phyloP scores from a whole-genome alignment of 2,329 filamentous ascomycete species.

The Triangularia setosa region DNA sequence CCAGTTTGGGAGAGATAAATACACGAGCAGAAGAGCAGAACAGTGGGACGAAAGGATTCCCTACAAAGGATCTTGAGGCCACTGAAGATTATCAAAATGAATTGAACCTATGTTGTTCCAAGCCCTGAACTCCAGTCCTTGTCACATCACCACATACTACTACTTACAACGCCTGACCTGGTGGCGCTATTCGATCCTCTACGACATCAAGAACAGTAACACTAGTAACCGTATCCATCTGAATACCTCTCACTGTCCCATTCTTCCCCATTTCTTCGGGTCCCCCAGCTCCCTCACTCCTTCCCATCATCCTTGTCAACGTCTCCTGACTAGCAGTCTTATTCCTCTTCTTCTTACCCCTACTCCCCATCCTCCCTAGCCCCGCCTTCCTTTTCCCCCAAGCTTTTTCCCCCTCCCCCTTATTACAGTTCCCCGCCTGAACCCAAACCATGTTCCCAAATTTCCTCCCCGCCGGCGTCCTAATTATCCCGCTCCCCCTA shows the following conservation, averaged over 20 bases:
- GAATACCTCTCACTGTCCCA: slow-evolving; percentile 25
- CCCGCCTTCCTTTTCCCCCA: slow-evolving; percentile 12
- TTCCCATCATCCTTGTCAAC: neutral
- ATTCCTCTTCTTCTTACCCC: slow-evolving; percentile 1
- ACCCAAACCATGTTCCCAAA: slow-evolving; percentile 34
- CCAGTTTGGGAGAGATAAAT: too few species aligned
- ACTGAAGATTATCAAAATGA: too few species aligned
- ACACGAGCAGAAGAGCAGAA: too few species aligned
- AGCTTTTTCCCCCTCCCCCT: neutral
- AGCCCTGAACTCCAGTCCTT: too few species aligned
- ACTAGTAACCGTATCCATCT: slow-evolving; percentile 30
- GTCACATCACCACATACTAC: too few species aligned
- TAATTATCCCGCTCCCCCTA: slow-evolving; percentile 24
- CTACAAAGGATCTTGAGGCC: too few species aligned
- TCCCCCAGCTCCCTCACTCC: neutral
- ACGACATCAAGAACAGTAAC: slow-evolving; percentile 28
- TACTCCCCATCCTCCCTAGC: slow-evolving; percentile 9
- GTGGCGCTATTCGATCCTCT: neutral
- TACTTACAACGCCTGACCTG: neutral
- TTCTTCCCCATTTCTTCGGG: neutral
- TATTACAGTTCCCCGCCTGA: slow-evolving; percentile 17
- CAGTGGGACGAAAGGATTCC: too few species aligned
- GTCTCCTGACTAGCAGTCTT: slow-evolving; percentile 3
- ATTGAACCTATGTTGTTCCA: too few species aligned
- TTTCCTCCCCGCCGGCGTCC: slow-evolving; percentile 27